These are phyloP conservation scores for Pichia deserticola DNA, from an alignment of 805 yeast genomes.

Conservation along the genomic window DNA sequence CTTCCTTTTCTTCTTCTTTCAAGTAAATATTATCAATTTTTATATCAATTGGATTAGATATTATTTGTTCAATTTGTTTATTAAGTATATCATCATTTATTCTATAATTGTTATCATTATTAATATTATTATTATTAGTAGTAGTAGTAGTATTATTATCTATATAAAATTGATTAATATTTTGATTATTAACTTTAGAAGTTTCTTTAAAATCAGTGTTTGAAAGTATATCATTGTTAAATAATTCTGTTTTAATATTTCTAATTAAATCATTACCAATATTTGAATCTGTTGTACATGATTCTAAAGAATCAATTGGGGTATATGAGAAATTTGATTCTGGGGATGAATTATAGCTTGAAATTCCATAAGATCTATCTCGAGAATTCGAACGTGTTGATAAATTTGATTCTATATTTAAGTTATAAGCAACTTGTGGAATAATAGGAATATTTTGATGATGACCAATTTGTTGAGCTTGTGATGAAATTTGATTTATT, in stretches of 20 bases:
- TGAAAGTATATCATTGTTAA: background rate
- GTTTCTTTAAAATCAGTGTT: background rate
- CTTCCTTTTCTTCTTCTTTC: background rate
- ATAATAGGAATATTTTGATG: background rate
- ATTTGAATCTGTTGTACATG: constrained; percentile 9
- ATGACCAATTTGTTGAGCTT: background rate
- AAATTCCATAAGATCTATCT: constrained; percentile 1
- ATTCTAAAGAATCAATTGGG: constrained; percentile 18
- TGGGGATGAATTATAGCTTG: constrained; percentile 9
- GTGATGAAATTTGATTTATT: background rate
- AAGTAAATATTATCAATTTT: background rate
- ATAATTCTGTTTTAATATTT: background rate
- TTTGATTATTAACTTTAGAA: background rate
- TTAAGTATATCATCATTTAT: constrained; percentile 1
- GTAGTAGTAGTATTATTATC: too few relatives aligned
- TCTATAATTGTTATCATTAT: too few relatives aligned
- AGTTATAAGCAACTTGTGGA: background rate
- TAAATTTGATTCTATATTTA: background rate
- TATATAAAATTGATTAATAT: too few relatives aligned
- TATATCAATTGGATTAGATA: background rate
- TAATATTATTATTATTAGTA: too few relatives aligned
- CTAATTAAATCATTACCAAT: constrained; percentile 2
- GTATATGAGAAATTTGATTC: constrained; percentile 17
- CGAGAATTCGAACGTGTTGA: background rate
- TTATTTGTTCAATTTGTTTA: constrained; percentile 3